Evolutionary conservation across 179 eudicot genomes (phyloP).

Genomic region (Silene coronaria): DNA sequence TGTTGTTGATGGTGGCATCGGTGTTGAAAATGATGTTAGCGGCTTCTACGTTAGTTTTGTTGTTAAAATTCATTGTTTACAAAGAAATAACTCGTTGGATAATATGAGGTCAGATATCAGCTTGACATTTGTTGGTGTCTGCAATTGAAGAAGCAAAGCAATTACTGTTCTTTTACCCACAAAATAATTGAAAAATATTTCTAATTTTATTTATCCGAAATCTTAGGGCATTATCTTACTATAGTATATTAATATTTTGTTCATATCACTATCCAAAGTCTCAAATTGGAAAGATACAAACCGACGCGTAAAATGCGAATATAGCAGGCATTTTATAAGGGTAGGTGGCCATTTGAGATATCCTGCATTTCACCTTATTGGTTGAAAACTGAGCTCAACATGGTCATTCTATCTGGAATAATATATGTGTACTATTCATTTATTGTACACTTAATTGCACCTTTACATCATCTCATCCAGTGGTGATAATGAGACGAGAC

Average conservation of each 20-base stretch:
- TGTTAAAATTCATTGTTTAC: background rate
- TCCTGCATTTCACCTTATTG: background rate
- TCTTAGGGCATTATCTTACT: background rate
- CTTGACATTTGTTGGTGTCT: background rate
- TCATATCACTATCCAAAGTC: background rate
- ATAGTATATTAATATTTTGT: background rate
- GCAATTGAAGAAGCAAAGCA: constrained; percentile 1
- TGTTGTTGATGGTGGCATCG: background rate
- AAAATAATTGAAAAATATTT: background rate
- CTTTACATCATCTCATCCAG: background rate
- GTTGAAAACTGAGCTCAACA: background rate
- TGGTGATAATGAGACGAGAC: too few species aligned
- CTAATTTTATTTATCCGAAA: background rate
- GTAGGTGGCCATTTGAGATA: background rate
- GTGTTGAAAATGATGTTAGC: background rate
- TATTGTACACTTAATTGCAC: background rate
- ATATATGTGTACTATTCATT: background rate
- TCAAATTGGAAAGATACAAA: background rate
- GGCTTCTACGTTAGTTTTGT: too few species aligned
- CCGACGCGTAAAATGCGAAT: background rate
- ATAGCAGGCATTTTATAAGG: too few species aligned
- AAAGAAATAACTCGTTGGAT: background rate
- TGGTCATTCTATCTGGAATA: background rate
- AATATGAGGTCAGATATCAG: background rate
- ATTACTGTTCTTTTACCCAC: background rate